phyloP scores from a whole-genome alignment of 257 asterid genomes.

The Primulina huaijiensis region DNA sequence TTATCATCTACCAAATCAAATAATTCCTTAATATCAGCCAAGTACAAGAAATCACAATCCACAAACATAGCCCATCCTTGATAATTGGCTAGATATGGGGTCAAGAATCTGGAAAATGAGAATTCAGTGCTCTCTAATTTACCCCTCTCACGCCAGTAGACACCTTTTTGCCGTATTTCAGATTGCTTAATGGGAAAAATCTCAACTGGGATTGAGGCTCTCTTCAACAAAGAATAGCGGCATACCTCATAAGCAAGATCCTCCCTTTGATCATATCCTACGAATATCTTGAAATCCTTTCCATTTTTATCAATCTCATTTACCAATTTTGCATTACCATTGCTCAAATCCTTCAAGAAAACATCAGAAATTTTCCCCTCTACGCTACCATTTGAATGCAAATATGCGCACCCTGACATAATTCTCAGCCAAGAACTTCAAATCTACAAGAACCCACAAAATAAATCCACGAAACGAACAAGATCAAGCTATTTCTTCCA shows the following conservation, averaged over 20 bases:
- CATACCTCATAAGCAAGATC: slow-evolving; percentile 84
- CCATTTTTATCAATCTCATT: neutral
- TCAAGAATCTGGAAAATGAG: slow-evolving; percentile 72
- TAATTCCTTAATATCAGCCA: slow-evolving; percentile 62
- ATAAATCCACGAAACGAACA: slow-evolving; percentile 3
- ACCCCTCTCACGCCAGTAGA: slow-evolving; percentile 82
- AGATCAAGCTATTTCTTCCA: neutral
- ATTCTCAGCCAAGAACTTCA: slow-evolving; percentile 16
- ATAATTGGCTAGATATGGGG: slow-evolving; percentile 57
- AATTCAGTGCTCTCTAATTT: slow-evolving; percentile 85
- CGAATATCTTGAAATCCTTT: slow-evolving; percentile 55
- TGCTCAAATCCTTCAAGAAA: slow-evolving; percentile 22
- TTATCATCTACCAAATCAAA: slow-evolving; percentile 58
- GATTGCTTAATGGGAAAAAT: slow-evolving; percentile 69
- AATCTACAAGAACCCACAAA: slow-evolving; percentile 19
- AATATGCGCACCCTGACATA: slow-evolving; percentile 24
- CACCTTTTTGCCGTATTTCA: slow-evolving; percentile 55
- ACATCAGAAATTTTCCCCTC: slow-evolving; percentile 23
- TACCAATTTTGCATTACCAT: slow-evolving; percentile 4
- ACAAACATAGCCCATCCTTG: slow-evolving; percentile 93
- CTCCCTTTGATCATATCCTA: slow-evolving; percentile 80
- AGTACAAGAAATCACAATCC: slow-evolving; percentile 80
- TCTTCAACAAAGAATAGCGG: slow-evolving; percentile 53
- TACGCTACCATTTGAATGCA: slow-evolving; percentile 18
- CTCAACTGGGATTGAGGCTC: slow-evolving; percentile 77